Evolutionary conservation across 306 rosid genomes (phyloP), one percentile per base, ranked within the genome.

Genomic region (Cicer arietinum): DNA sequence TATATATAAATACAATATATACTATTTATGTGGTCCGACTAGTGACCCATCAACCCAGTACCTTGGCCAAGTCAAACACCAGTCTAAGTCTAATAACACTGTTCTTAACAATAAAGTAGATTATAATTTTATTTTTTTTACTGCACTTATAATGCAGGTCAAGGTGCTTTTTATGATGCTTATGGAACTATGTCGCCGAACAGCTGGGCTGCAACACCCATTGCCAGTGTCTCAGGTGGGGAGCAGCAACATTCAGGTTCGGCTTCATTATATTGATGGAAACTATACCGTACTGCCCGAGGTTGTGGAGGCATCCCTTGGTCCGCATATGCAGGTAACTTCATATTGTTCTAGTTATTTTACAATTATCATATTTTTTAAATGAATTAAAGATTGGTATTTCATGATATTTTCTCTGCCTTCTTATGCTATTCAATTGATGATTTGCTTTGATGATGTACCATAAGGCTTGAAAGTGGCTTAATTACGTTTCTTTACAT

Each of bases 241-340:
- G 60, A 85, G 96, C 81, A 78, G 66, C 83, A 94, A 82, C 85
- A 88, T 92, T 82, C 99, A 94, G 81, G 98, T 94, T 77, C 91
- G 97, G 82, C 86, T 94, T 78, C 99, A 94, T 84, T 94, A 94
- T 77, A 94, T 94, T 50, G 99, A 94, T 78, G 99, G 99, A 16
- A 94, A 94, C 86, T 92, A 92, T 76, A 94, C 96, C 12, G 99
- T 94, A 25, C 91, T 90, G 71, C 99, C 99, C 11, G 99, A 94
- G 84, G 97, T 94, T 63, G 99, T 94, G 61, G 99, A 94, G 87
- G 99, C 99, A 58, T 88, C 99, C 64, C 95, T 94, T 77, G 99
- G 99, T 75, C 97, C 99, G 18, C 98, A 94, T 82, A 92, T 94
- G 98, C 99, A 92, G 99, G 99, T 94, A 87, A 67, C 68, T 58